Base-by-base conservation (phyloP, 306 rosid genomes). In the Ormosia semicastrata region DNA sequence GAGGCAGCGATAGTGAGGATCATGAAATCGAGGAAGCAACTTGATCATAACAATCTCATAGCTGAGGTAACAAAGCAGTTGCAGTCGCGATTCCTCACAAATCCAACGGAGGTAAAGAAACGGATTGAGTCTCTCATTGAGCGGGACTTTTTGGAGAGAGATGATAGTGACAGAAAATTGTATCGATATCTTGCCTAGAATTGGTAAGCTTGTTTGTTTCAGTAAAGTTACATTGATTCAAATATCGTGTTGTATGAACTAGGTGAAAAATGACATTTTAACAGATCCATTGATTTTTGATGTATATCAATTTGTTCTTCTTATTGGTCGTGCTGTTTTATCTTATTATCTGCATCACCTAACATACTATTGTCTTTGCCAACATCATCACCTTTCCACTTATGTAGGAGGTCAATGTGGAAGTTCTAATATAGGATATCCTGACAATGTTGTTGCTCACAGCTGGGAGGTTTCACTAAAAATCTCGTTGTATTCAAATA, bases 61-160 rank as follows among this genome's bases (percentile, higher is more conserved):
- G 87, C 98, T 0, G 98, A 94, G 79, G 97, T 94, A 76, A 91
- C 96, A 0, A 91, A 91, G 83, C 94, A 89, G 86, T 76, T 94
- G 85, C 97, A 94, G 76, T 66, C 92, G 0, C 87, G 92, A 59
- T 92, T 92, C 88, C 81, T 92, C 4, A 86, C 94, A 13, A 92
- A 94, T 77, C 97, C 96, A 0, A 90, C 89, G 0, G 96, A 91
- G 84, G 87, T 94, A 41, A 94, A 94, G 82, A 94, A 89, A 82
- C 89, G 96, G 63, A 91, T 94, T 0, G 97, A 94, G 83, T 92
- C 98, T 68, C 95, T 94, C 14, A 88, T 94, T n/a, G 96, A 94
- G 86, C 75, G 96, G 75, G 98, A 94, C 8, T 94, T 94, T 81
- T 74, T 94, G 90, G 97, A 91, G 85, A 86, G 98, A 81, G 97